A percentile compares a stretch with the other conserved stretches of the same genome.
Conservation (phyloP, 106 monocot species). For the Gastrodia elata region DNA sequence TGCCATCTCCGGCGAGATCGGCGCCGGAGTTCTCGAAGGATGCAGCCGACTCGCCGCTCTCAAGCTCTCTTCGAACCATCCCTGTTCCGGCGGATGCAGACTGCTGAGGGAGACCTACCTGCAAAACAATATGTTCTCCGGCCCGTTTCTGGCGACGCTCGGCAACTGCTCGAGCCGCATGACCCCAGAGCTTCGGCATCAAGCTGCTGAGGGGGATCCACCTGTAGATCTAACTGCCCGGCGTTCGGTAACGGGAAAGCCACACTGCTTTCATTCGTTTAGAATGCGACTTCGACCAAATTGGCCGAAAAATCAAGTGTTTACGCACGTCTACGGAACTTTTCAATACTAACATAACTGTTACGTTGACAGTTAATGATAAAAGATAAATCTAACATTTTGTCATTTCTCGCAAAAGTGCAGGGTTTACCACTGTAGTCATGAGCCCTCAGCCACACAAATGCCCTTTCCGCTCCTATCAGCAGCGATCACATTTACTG, state of each 20-base stretch:
- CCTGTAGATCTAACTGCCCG: slow-evolving; percentile 61
- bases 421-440: no score
- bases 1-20: slow-evolving; percentile 24
- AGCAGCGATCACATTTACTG: slow-evolving; percentile 1
- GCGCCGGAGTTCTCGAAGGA: slow-evolving; percentile 17
- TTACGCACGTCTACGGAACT: no score
- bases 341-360: no score
- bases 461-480: background rate
- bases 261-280: no score
- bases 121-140: slow-evolving; percentile 60
- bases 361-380: no score
- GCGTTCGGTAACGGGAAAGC: slow-evolving; percentile 60
- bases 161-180: slow-evolving; percentile 46
- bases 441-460: background rate
- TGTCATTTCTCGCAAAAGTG: no score
- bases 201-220: slow-evolving; percentile 45
- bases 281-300: no score
- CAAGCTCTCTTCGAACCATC: slow-evolving; percentile 52
- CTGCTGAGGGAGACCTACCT: slow-evolving; percentile 32
- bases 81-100: slow-evolving; percentile 28
- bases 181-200: slow-evolving; percentile 15
- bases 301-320: no score
- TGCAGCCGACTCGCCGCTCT: slow-evolving; percentile 27
- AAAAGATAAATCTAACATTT: no score
- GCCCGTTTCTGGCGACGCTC: slow-evolving; percentile 37